Evolutionary conservation across 768 basidiomycete genomes (phyloP).

Genomic region (Lentinula sp.): DNA sequence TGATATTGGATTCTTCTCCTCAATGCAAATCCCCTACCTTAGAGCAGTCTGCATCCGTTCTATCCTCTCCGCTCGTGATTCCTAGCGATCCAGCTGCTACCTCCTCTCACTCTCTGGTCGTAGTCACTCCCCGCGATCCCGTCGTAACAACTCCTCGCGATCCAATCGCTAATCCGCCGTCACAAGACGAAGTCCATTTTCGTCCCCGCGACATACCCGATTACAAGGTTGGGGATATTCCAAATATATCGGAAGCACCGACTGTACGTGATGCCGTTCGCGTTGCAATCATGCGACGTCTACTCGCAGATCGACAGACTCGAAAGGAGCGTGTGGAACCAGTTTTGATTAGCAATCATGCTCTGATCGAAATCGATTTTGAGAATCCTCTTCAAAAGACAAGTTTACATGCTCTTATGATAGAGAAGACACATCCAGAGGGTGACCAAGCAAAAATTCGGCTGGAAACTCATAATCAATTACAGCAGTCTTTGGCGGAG

Average conservation of each 20-base stretch:
- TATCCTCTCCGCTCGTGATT: neutral
- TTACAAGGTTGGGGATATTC: constrained; percentile 23
- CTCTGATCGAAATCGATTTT: constrained; percentile 24
- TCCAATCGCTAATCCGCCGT: constrained; percentile 1
- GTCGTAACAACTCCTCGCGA: constrained; percentile 3
- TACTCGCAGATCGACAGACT: constrained; percentile 54
- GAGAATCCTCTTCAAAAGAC: constrained; percentile 21
- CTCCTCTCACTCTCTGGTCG: neutral
- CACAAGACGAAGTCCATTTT: neutral
- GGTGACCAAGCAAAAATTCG: constrained; percentile 22
- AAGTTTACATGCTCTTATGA: constrained; percentile 38
- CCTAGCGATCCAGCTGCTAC: neutral
- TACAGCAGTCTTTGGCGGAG: constrained; percentile 45
- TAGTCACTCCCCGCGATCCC: neutral
- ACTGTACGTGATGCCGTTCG: constrained; percentile 57
- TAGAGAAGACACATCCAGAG: constrained; percentile 32
- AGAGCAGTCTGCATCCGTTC: neutral
- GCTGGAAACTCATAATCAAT: constrained; percentile 22
- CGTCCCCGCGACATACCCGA: neutral
- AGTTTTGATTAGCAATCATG: constrained; percentile 54
- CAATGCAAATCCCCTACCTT: neutral
- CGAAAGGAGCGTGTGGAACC: constrained; percentile 59
- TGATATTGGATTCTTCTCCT: neutral
- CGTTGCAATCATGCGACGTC: constrained; percentile 55
- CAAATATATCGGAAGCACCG: constrained; percentile 31